Evolutionary conservation across 106 monocot species (phyloP), one percentile per base, ranked within the genome.

Genomic region (Dendrobium officinale): DNA sequence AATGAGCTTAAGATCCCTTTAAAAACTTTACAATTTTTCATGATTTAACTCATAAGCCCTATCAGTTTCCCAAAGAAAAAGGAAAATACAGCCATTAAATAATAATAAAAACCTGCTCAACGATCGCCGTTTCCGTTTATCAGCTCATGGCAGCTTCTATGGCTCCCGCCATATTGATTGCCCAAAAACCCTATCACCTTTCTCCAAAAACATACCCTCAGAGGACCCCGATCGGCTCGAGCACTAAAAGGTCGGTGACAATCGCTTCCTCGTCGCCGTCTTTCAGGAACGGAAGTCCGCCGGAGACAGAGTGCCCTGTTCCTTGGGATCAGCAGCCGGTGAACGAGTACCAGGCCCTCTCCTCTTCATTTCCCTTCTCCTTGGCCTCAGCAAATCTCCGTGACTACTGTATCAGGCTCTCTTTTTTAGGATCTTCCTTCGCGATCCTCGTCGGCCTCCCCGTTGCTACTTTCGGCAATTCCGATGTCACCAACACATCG

Each of bases 311-410:
- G 83, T 98, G 97, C 81, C 97, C 97, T 9, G 97, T 98, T n/a
- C 97, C 97, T 75, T 81, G 54, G 70, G 97, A 98, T 73, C 97
- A 98, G 87, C 94, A 88, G 72, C 97, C 97, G 16, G 89, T 98
- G 29, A 94, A 98, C 88, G 97, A 98, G 89, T 94, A 91, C 91
- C 90, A 91, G 85, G 4, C 89, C n/a, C 89, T 98, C 16, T 83
- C 90, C 24, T 72, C 88, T 19, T 94, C 97, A 17, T 72, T 86
- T 43, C 94, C 92, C 68, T 94, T 98, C 86, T 92, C 92, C 11
- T 98, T 92, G 94, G 97, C 94, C 16, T 75, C 89, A 13, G 89
- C 82, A 51, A 92, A 85, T 58, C 77, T 89, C 81, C 45, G 43
- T 5, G 75, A 73, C 79, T 98, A 98, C 81, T 82, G 55, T 77